Conservation (phyloP, 345 rosid genomes). For the Arabidopsis arenosa region DNA sequence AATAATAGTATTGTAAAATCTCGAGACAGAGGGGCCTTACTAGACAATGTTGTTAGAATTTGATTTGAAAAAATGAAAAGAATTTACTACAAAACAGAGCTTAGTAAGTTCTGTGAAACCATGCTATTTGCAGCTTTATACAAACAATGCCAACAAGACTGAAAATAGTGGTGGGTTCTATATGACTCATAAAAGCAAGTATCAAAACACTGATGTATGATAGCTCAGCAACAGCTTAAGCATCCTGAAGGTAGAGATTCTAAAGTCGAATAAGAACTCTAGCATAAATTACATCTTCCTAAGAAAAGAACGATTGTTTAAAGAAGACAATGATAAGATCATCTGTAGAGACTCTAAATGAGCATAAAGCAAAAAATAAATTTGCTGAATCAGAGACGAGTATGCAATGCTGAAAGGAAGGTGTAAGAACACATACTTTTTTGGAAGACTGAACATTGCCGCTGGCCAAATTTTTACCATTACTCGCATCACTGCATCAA, state of each 20-base stretch:
- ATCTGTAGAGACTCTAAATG: background rate
- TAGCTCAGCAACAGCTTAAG: constrained; percentile 6
- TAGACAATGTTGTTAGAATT: too few relatives aligned
- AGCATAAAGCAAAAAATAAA: background rate
- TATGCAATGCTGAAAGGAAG: constrained; percentile 1
- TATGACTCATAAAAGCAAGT: constrained; percentile 3
- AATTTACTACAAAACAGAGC: too few relatives aligned
- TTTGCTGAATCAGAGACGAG: constrained; percentile 7
- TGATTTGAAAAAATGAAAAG: too few relatives aligned
- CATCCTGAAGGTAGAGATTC: constrained; percentile 3
- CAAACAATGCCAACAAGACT: constrained; percentile 10
- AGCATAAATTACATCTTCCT: constrained; percentile 7
- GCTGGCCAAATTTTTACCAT: constrained; percentile 49
- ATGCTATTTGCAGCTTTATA: constrained; percentile 7
- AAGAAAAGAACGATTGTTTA: background rate
- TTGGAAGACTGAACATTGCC: constrained; percentile 52
- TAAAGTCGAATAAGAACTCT: constrained; percentile 10
- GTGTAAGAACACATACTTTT: constrained; percentile 59
- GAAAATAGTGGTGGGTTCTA: background rate
- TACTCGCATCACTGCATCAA: constrained; percentile 56
- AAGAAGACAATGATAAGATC: background rate
- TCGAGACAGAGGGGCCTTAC: constrained; percentile 11
- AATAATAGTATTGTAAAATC: background rate
- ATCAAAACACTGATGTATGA: background rate
- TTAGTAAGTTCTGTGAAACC: constrained; percentile 4